Evolutionary conservation across 208 protist genomes (phyloP).

Genomic region (Leishmania guyanensis): DNA sequence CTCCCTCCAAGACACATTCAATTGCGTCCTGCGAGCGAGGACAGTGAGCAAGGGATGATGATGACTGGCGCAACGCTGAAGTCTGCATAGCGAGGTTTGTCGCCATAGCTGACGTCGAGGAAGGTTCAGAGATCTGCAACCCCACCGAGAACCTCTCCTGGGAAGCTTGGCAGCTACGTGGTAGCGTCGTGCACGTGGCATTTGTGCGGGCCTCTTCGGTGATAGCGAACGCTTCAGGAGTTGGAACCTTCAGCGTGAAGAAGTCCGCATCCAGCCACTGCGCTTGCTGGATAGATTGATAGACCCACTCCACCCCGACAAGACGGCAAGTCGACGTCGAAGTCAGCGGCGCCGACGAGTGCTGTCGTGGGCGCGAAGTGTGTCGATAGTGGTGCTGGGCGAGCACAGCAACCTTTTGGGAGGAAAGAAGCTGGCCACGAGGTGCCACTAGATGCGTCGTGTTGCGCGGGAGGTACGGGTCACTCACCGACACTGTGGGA

Average conservation of each 20-base stretch:
- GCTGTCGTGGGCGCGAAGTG: constrained; percentile 2
- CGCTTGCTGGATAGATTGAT: constrained; percentile 38
- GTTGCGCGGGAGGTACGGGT: constrained; percentile 13
- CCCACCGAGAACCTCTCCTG: neutral
- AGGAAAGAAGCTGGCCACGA: constrained; percentile 19
- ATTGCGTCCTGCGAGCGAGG: neutral
- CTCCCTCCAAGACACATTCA: neutral
- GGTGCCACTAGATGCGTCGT: constrained; percentile 66
- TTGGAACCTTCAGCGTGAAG: constrained; percentile 44
- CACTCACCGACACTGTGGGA: neutral
- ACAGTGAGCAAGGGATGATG: neutral
- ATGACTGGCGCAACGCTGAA: neutral
- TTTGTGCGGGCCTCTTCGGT: neutral
- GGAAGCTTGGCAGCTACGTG: neutral
- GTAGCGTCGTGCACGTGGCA: neutral
- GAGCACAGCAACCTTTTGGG: constrained; percentile 44
- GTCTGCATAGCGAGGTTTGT: constrained; percentile 1
- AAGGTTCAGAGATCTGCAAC: no score
- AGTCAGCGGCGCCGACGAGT: neutral
- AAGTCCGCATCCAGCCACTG: constrained; percentile 54
- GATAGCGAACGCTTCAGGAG: constrained; percentile 25
- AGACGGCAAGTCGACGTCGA: constrained; percentile 38
- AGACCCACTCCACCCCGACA: constrained; percentile 59
- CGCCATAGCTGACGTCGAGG: constrained; percentile 1
- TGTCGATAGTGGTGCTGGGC: constrained; percentile 16